Evolutionary conservation across 768 basidiomycete genomes (phyloP).

Genomic region (Phlebiopsis gigantea): DNA sequence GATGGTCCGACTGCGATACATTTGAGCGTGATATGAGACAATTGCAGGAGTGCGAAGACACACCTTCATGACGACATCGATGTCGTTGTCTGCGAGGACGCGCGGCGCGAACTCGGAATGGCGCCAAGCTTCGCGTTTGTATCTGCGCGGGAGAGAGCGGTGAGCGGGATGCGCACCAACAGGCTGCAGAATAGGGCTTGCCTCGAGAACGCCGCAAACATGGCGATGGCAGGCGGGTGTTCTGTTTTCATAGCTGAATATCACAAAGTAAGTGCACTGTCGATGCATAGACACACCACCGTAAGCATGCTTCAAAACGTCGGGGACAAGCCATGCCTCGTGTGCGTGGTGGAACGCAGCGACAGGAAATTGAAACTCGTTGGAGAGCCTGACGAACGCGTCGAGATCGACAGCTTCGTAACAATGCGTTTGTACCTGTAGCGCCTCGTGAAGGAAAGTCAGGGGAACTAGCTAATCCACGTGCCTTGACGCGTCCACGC

Average conservation of each 20-base stretch:
- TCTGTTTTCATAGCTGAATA: conserved; percentile 12
- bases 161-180: too few species aligned
- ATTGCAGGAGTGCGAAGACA: neutral
- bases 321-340: conserved; percentile 76
- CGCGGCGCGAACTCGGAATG: conserved; percentile 53
- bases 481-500: conserved; percentile 65
- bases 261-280: neutral
- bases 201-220: conserved; percentile 64
- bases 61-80: conserved; percentile 53
- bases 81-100: conserved; percentile 43
- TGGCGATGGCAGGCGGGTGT: conserved; percentile 57
- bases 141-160: conserved; percentile 26
- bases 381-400: conserved; percentile 60
- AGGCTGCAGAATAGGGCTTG: conserved; percentile 13
- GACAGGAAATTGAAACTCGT: conserved; percentile 76
- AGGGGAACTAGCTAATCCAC: conserved; percentile 18
- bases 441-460: neutral
- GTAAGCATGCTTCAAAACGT: conserved; percentile 65
- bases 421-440: conserved; percentile 42
- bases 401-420: conserved; percentile 37
- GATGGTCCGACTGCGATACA: conserved; percentile 41
- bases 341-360: conserved; percentile 77
- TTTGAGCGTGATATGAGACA: neutral
- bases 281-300: conserved; percentile 24
- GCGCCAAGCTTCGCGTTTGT: conserved; percentile 55